Evolutionary conservation across 2,329 filamentous ascomycete species (phyloP).

Genomic region (Colletotrichum lentis): DNA sequence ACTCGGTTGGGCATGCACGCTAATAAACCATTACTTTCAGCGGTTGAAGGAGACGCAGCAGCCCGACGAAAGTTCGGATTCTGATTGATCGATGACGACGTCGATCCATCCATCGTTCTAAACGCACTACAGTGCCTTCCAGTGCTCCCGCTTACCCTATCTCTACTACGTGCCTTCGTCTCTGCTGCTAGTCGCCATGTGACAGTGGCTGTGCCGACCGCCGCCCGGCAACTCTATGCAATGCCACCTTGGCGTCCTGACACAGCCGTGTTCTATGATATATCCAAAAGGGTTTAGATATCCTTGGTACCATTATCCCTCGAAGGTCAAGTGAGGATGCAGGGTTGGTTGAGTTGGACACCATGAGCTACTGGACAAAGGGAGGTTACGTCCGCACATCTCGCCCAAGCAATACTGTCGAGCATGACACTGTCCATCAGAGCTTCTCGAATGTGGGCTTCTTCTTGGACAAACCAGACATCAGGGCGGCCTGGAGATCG

Average conservation of each 20-base stretch:
- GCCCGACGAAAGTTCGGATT: conserved; percentile 61
- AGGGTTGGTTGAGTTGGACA: not conserved
- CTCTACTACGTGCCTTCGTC: not conserved
- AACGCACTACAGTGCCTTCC: not conserved
- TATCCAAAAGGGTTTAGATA: not conserved
- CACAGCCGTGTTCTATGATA: conserved; percentile 3
- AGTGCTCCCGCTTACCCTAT: not conserved
- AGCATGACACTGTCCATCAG: conserved; percentile 50
- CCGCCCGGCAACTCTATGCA: not conserved
- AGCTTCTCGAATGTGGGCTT: conserved; percentile 87
- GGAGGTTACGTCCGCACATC: not conserved
- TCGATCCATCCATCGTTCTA: not conserved
- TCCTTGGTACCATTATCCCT: not conserved
- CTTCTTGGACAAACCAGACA: conserved; percentile 79
- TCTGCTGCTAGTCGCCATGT: conserved; percentile 4
- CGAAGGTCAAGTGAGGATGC: not conserved
- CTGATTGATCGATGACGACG: conserved; percentile 49
- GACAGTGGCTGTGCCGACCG: conserved; percentile 11
- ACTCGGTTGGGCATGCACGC: not conserved
- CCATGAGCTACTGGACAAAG: not conserved
- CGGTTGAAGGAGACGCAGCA: conserved; percentile 62
- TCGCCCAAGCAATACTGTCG: not conserved
- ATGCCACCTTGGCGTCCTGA: not conserved
- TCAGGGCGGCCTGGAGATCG: conserved; percentile 77
- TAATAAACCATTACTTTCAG: conserved; percentile 43